Percentiles rank a stretch among this genome's conserved stretches.
phyloP scores from a whole-genome alignment of 495 filamentous ascomycete genomes.

The Friedmanniomyces simplex region DNA sequence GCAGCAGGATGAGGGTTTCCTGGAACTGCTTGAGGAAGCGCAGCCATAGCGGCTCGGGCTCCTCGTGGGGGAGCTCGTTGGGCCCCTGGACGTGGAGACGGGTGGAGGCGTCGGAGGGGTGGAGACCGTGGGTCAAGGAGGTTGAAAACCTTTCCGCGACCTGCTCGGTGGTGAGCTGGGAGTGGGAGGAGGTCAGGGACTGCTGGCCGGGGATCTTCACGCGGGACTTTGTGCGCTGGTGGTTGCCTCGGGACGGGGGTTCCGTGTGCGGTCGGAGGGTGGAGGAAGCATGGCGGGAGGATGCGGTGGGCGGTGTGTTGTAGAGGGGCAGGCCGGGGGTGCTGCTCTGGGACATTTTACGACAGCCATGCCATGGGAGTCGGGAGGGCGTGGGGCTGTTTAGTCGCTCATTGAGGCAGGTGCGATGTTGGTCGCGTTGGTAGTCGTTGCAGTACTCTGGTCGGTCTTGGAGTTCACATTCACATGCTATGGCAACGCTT shows the following conservation, averaged over 20 bases:
- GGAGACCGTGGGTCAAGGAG: constrained; percentile 71
- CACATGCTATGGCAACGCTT: too few relatives aligned
- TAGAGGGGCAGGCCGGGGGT: constrained; percentile 45
- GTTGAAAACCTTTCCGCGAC: constrained; percentile 69
- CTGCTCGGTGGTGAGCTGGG: constrained; percentile 59
- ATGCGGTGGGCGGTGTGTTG: constrained; percentile 38
- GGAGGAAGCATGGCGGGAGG: constrained; percentile 21
- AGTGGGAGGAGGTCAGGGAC: constrained; percentile 51
- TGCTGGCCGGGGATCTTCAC: constrained; percentile 25
- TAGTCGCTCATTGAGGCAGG: not conserved
- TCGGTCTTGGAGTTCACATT: not conserved
- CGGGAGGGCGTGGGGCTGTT: not conserved
- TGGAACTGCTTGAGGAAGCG: constrained; percentile 95
- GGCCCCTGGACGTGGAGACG: constrained; percentile 71
- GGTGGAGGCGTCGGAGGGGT: constrained; percentile 66
- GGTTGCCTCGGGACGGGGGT: not conserved
- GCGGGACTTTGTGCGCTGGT: constrained; percentile 7
- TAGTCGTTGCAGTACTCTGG: not conserved
- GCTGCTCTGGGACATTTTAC: constrained; percentile 45
- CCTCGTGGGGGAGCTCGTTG: constrained; percentile 89
- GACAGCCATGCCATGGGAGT: not conserved
- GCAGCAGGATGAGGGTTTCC: constrained; percentile 79
- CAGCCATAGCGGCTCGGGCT: constrained; percentile 87
- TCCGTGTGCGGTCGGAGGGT: constrained; percentile 3
- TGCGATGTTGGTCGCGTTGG: not conserved